Percentiles rank a stretch among this genome's conserved stretches.
Evolutionary conservation across 495 filamentous ascomycete genomes (phyloP).

Genomic region (Penicillium manginii): DNA sequence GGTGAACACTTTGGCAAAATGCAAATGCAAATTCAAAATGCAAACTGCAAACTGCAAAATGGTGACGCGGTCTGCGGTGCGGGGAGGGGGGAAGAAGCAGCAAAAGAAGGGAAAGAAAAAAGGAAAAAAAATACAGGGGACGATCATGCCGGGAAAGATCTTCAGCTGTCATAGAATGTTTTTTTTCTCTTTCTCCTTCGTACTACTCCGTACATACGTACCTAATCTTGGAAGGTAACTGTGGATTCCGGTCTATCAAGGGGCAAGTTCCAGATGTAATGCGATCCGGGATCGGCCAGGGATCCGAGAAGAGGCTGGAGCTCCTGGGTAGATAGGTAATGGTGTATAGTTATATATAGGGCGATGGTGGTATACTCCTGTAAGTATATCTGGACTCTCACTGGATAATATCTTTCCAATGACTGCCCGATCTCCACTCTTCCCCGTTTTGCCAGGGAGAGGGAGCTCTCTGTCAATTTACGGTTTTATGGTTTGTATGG

Average conservation of each 20-base stretch:
- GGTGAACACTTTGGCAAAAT: constrained; percentile 2
- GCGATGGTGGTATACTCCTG: background rate
- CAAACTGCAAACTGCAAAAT: constrained; percentile 17
- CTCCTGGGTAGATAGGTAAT: background rate
- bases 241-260: constrained; percentile 3
- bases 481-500: too few species aligned
- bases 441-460: too few species aligned
- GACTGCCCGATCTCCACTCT: too few species aligned
- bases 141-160: constrained; percentile 36
- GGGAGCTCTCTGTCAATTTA: too few species aligned
- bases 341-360: background rate
- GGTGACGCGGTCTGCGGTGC: constrained; percentile 42
- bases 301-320: background rate
- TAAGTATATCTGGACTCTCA: too few species aligned
- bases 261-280: background rate
- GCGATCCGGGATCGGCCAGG: constrained; percentile 4
- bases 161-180: constrained; percentile 6
- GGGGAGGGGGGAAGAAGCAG: constrained; percentile 1
- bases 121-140: constrained; percentile 7
- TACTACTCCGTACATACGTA: background rate
- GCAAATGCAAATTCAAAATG: background rate
- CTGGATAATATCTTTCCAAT: too few species aligned
- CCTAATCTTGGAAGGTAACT: background rate
- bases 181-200: background rate
- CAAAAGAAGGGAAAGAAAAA: background rate